Conservation (phyloP, 768 basidiomycete species). For the Suillus weaverae region DNA sequence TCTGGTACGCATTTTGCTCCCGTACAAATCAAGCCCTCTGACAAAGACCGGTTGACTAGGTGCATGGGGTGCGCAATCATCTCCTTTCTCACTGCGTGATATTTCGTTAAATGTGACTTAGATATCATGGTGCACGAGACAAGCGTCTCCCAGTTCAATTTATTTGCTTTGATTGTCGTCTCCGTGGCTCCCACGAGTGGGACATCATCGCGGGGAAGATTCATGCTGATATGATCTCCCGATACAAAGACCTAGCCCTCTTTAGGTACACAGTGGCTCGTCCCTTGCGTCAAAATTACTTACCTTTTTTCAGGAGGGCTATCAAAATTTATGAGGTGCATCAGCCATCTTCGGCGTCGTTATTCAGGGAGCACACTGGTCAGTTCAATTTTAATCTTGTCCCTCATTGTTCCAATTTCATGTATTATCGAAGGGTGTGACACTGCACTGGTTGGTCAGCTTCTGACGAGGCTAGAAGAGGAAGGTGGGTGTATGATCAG, state of each 20-base stretch:
- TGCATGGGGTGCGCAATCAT: conserved; percentile 38
- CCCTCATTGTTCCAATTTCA: background rate
- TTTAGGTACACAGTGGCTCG: conserved; percentile 51
- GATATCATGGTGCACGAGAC: conserved; percentile 64
- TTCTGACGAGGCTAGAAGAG: conserved; percentile 67
- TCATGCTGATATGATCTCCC: conserved; percentile 55
- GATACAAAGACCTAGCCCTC: conserved; percentile 67
- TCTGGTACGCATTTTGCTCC: conserved; percentile 53
- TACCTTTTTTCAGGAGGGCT: conserved; percentile 47
- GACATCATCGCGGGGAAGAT: conserved; percentile 61
- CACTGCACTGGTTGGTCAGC: conserved; percentile 53
- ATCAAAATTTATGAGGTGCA: conserved; percentile 65
- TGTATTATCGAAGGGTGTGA: conserved; percentile 46
- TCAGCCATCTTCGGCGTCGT: conserved; percentile 42
- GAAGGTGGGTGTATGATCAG: conserved; percentile 50
- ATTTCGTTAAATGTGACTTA: conserved; percentile 21
- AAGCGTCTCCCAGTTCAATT: conserved; percentile 59
- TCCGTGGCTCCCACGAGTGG: conserved; percentile 67
- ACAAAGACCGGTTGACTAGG: conserved; percentile 17
- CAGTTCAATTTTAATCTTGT: conserved; percentile 17
- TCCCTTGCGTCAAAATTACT: conserved; percentile 1
- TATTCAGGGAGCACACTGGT: conserved; percentile 67
- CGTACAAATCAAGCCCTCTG: background rate
- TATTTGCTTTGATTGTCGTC: conserved; percentile 75
- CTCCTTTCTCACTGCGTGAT: background rate